Evolutionary conservation across 2,329 filamentous ascomycete species (phyloP), one percentile per base, ranked within the genome.

Genomic region (Exophiala calicioides): DNA sequence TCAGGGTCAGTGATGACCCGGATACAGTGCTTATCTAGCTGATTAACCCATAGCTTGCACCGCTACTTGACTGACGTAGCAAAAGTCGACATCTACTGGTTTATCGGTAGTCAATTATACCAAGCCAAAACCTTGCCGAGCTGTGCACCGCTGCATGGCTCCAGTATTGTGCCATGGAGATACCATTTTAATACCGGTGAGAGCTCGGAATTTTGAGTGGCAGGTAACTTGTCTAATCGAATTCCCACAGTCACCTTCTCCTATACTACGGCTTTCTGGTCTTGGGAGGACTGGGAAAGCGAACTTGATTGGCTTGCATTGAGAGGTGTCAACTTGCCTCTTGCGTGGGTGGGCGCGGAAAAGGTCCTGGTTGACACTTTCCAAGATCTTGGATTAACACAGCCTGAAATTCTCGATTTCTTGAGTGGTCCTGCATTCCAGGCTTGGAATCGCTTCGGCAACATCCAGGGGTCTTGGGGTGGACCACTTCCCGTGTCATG

Each of bases 361-460:
- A 76, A 76, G 59, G 71, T 76, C 38, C 65, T 77, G 7, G 56
- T 75, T 3, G 70, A 77, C 5, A 67, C 73, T 5, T 76, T 77
- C 53, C 65, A 60, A 8, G 72, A 74, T 2, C 60, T 73, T 13
- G 71, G 72, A 5, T 64, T 78, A 27, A 67, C 64, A 0, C 62
- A 73, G 27, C 55, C 60, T 3, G 72, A 78, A 19, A 74, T 77
- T 35, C 39, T 63, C 1, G 59, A 66, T 1, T 78, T 75, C 58
- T 63, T 78, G 41, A 74, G 69, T 37, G 74, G 75, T 0, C 75
- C 75, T 1, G 73, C 74, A 0, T 78, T 77, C 45, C 72, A 75
- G 47, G 64, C 74, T 8, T 79, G 75, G 75, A 77, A 78, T 52
- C 69, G 73, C n/a, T 73, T 79, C 44, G 75, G 74, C 7, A 79